Evolutionary conservation across 352 stramenopile genomes (phyloP).

Genomic region (Phytophthora megakarya): DNA sequence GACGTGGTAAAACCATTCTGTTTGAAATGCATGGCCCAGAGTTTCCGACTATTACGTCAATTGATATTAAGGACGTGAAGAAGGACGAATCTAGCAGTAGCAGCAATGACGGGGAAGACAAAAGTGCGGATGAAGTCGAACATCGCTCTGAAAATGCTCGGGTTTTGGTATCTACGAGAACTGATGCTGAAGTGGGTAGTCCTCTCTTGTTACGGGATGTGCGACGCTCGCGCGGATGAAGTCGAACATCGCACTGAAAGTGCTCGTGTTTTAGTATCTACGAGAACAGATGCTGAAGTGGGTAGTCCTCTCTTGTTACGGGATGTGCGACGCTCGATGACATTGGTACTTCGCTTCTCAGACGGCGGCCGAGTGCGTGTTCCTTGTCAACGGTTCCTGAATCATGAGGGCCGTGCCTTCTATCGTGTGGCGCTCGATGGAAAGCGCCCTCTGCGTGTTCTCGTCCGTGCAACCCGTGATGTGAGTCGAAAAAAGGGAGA

Average conservation of each 20-base stretch:
- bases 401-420: constrained; percentile 51
- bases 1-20: constrained; percentile 68
- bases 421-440: constrained; percentile 60
- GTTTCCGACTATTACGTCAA: constrained; percentile 52
- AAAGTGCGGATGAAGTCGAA: constrained; percentile 8
- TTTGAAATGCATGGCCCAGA: constrained; percentile 75
- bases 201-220: constrained; percentile 51
- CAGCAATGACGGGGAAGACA: constrained; percentile 15
- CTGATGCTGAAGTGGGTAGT: constrained; percentile 42
- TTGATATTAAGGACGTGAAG: constrained; percentile 49
- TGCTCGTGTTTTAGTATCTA: constrained; percentile 27
- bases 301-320: constrained; percentile 47
- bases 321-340: constrained; percentile 51
- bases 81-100: neutral
- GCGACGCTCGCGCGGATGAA: constrained; percentile 34
- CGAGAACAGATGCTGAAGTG: constrained; percentile 35
- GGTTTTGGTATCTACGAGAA: constrained; percentile 29
- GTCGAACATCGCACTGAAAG: neutral
- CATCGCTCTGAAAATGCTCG: constrained; percentile 5
- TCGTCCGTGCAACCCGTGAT: constrained; percentile 45
- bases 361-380: constrained; percentile 58
- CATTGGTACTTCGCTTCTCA: constrained; percentile 60
- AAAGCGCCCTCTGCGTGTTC: constrained; percentile 55
- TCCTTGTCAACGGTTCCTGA: constrained; percentile 50
- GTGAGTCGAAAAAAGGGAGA: constrained; percentile 30